phyloP scores from a whole-genome alignment of 345 rosid genomes.

The Raphanus raphanistrum region DNA sequence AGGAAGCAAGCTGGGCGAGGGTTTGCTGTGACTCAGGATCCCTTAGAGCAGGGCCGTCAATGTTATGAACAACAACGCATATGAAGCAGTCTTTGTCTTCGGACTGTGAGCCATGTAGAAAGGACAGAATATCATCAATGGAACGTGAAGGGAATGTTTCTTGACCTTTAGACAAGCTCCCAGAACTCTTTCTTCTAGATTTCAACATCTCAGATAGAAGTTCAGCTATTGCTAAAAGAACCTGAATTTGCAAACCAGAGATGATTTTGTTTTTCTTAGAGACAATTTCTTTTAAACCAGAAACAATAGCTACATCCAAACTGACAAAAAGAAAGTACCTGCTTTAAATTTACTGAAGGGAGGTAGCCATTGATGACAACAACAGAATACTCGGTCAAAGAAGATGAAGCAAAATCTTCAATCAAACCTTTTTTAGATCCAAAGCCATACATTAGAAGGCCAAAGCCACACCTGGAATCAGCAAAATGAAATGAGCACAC shows the following conservation, averaged over 20 bases:
- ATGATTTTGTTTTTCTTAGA: not conserved
- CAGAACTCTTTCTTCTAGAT: conserved; percentile 43
- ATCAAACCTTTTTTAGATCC: conserved; percentile 81
- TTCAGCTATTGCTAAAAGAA: conserved; percentile 61
- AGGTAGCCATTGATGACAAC: conserved; percentile 90
- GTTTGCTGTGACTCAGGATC: conserved; percentile 77
- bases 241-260: conserved; percentile 44
- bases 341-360: conserved; percentile 76
- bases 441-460: conserved; percentile 88
- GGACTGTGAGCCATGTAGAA: conserved; percentile 49
- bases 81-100: conserved; percentile 59
- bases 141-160: conserved; percentile 65
- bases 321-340: conserved; percentile 46
- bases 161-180: conserved; percentile 45
- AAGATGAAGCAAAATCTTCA: conserved; percentile 85
- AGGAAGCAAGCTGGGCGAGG: conserved; percentile 80
- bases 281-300: not conserved
- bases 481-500: conserved; percentile 10
- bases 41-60: conserved; percentile 83
- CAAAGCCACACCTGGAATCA: conserved; percentile 73
- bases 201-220: conserved; percentile 65
- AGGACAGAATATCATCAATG: conserved; percentile 67
- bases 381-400: conserved; percentile 68
- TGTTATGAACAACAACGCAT: conserved; percentile 75
- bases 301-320: not conserved